Conservation (phyloP, 148 eudicot species). For the Spergularia bocconei region DNA sequence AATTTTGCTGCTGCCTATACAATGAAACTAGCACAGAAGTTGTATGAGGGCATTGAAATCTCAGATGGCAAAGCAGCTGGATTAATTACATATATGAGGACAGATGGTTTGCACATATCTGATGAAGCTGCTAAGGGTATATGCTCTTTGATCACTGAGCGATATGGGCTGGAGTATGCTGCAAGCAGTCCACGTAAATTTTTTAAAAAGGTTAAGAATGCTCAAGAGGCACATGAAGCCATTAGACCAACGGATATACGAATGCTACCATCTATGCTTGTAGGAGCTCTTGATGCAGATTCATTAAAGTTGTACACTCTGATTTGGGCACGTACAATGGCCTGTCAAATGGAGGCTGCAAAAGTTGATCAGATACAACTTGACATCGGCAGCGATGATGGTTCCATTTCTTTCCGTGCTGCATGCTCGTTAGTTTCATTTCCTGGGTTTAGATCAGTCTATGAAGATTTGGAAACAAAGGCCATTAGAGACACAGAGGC, state of each 20-base stretch:
- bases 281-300: slow-evolving; percentile 70
- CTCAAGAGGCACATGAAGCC: slow-evolving; percentile 99
- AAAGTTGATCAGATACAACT: slow-evolving; percentile 60
- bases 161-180: slow-evolving; percentile 63
- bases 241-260: slow-evolving; percentile 84
- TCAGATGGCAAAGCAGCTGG: slow-evolving; percentile 64
- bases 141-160: slow-evolving; percentile 55
- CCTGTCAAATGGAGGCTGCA: slow-evolving; percentile 92
- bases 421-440: slow-evolving; percentile 62
- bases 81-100: slow-evolving; percentile 91
- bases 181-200: slow-evolving; percentile 57
- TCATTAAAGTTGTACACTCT: slow-evolving; percentile 71
- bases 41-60: slow-evolving; percentile 80
- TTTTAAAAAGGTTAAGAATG: slow-evolving; percentile 87
- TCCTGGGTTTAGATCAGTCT: slow-evolving; percentile 70
- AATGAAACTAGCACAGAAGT: slow-evolving; percentile 92
- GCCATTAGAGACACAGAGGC: slow-evolving; percentile 42
- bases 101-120: slow-evolving; percentile 90
- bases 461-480: slow-evolving; percentile 64
- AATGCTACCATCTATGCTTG: slow-evolving; percentile 69
- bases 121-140: slow-evolving; percentile 69
- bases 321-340: slow-evolving; percentile 92
- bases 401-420: slow-evolving; percentile 62
- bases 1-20: slow-evolving; percentile 66
- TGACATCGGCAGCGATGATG: slow-evolving; percentile 54